Conservation (phyloP, 768 basidiomycete genomes). For the Royoungia palumana region DNA sequence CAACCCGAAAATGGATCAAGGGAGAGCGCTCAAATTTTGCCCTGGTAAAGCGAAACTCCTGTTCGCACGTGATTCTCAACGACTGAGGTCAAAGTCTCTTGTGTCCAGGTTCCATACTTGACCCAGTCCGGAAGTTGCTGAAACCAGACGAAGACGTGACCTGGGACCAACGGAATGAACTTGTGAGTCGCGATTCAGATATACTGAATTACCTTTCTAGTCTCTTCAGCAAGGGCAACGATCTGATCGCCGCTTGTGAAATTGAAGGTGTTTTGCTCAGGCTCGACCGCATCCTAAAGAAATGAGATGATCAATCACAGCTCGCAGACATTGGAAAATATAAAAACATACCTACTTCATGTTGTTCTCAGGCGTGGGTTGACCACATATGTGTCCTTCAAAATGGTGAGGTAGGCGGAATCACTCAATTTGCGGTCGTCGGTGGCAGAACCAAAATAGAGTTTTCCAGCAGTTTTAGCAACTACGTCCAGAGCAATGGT, state of each 20-base stretch:
- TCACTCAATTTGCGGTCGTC: constrained; percentile 45
- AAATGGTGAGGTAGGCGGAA: constrained; percentile 7
- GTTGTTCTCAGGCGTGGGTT: constrained; percentile 19
- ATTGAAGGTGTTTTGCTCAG: constrained; percentile 24
- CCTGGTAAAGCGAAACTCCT: constrained; percentile 13
- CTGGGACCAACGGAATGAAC: neutral
- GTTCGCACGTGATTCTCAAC: constrained; percentile 16
- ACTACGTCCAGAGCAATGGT: constrained; percentile 29
- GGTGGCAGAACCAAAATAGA: constrained; percentile 48
- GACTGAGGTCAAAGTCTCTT: constrained; percentile 12
- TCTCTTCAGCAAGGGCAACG: constrained; percentile 15
- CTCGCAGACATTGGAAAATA: neutral
- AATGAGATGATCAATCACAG: neutral
- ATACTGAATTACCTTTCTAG: constrained; percentile 9
- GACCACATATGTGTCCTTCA: constrained; percentile 14
- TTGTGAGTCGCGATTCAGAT: neutral
- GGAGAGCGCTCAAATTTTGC: constrained; percentile 9
- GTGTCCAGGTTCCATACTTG: constrained; percentile 11
- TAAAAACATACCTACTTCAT: constrained; percentile 19
- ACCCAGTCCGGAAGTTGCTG: constrained; percentile 18
- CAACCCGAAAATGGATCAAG: neutral
- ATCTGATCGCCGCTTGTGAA: constrained; percentile 22
- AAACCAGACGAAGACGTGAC: constrained; percentile 20
- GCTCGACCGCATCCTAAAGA: constrained; percentile 18
- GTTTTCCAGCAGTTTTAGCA: constrained; percentile 39